Evolutionary conservation across 306 rosid genomes (phyloP), one percentile per base, ranked within the genome.

Genomic region (Carpinus fangiana): DNA sequence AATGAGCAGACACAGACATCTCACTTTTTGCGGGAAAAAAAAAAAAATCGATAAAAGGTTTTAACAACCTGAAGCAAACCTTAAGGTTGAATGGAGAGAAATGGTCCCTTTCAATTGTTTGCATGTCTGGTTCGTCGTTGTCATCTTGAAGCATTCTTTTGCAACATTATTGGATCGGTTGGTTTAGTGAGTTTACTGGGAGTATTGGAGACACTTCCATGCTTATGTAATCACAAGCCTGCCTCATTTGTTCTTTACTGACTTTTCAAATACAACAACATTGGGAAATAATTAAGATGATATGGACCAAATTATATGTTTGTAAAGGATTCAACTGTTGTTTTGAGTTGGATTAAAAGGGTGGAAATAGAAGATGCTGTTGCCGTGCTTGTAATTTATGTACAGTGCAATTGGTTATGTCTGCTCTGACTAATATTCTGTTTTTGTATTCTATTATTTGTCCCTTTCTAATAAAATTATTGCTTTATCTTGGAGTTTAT

Each of bases 81-180:
- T 50, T 73, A 68, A 66, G 80, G 38, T 77, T 61, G 71, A 70
- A 34, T 56, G 79, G 83, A 50, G 48, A 79, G 81, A 81, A 80
- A 80, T 80, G 88, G 77, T 82, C 73, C 73, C 82, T 75, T 21
- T 75, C 88, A 73, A 77, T 45, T 60, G 56, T 76, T 80, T 86
- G 89, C 80, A 73, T 85, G 77, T 70, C 82, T 84, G 84, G 83
- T 90, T 82, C 84, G 18, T 85, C 48, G 26, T 84, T 79, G 80
- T 84, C 82, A 73, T 75, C 86, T 79, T 79, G 89, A 86, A 90
- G 86, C 87, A 85, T 88, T 84, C 84, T 82, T 91, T 88, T 73
- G 85, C 92, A 82, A 79, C 73, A 81, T 57, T 76, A 76, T 83
- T 84, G 79, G 79, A 73, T 73, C 75, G 82, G 80, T 81, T 78